Percentiles rank a stretch among this genome's conserved stretches.
Evolutionary conservation across 2,329 filamentous ascomycete genomes (phyloP).

Genomic region (Cyphellophora europaea): DNA sequence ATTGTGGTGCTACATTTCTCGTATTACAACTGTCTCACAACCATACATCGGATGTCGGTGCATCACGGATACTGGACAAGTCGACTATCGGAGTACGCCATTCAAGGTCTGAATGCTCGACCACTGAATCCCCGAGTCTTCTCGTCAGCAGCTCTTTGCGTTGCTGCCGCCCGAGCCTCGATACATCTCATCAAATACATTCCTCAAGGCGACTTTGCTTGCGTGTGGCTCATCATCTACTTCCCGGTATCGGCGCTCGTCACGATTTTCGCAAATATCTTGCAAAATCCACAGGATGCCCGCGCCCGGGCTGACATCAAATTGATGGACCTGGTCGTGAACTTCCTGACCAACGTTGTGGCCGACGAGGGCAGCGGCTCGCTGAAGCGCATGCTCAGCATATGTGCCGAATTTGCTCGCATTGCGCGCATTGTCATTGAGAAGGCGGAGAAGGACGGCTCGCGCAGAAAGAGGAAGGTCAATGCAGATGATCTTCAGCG

Average conservation of each 20-base stretch:
- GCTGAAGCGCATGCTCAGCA: slow-evolving; percentile 84
- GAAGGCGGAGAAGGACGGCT: slow-evolving; percentile 78
- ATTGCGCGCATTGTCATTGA: slow-evolving; percentile 88
- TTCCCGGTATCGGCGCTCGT: slow-evolving; percentile 93
- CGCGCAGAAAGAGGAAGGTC: slow-evolving; percentile 74
- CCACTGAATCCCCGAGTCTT: slow-evolving; percentile 91
- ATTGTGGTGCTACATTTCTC: slow-evolving; percentile 91
- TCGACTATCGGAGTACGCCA: slow-evolving; percentile 85
- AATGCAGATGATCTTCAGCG: slow-evolving; percentile 16
- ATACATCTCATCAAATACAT: slow-evolving; percentile 95
- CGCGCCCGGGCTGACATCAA: slow-evolving; percentile 80
- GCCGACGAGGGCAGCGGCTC: slow-evolving; percentile 82
- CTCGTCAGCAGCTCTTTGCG: slow-evolving; percentile 84
- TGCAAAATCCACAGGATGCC: slow-evolving; percentile 88
- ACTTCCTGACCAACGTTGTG: slow-evolving; percentile 81
- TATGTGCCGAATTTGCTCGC: slow-evolving; percentile 93
- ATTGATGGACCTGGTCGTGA: slow-evolving; percentile 87
- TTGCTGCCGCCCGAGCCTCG: slow-evolving; percentile 82
- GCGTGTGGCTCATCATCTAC: slow-evolving; percentile 94
- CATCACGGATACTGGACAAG: slow-evolving; percentile 98
- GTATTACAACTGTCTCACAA: slow-evolving; percentile 96
- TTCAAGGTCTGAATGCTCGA: slow-evolving; percentile 82
- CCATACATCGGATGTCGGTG: slow-evolving; percentile 96
- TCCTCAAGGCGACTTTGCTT: slow-evolving; percentile 86
- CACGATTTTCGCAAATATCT: slow-evolving; percentile 88